Conservation (phyloP, 108 stramenopile species). For the Conticribra guillardii region DNA sequence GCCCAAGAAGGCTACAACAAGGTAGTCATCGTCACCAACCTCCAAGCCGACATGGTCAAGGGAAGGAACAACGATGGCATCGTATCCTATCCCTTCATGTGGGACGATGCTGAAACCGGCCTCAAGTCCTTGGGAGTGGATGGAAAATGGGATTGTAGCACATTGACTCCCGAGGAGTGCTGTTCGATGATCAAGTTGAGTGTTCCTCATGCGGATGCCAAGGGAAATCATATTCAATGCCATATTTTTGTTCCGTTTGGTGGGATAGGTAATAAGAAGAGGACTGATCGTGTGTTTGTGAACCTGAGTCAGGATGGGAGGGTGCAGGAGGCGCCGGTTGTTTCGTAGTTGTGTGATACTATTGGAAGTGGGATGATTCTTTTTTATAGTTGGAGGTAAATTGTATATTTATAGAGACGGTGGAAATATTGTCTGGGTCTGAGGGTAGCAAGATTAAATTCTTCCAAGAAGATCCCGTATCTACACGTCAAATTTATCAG, state of each 20-base stretch:
- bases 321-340: slow-evolving; percentile 8
- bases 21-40: slow-evolving; percentile 28
- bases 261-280: slow-evolving; percentile 19
- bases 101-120: slow-evolving; percentile 15
- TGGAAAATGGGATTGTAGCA: slow-evolving; percentile 24
- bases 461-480: too few relatives aligned
- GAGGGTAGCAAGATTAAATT: too few relatives aligned
- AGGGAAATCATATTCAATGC: slow-evolving; percentile 21
- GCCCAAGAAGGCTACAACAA: slow-evolving; percentile 26
- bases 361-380: too few relatives aligned
- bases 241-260: slow-evolving; percentile 33
- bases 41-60: slow-evolving; percentile 6
- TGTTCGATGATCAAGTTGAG: slow-evolving; percentile 16
- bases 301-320: slow-evolving; percentile 21
- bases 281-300: slow-evolving; percentile 13
- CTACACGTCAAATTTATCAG: too few relatives aligned
- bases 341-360: too few relatives aligned
- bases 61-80: slow-evolving; percentile 24
- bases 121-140: slow-evolving; percentile 11
- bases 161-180: slow-evolving; percentile 12
- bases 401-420: too few relatives aligned
- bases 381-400: too few relatives aligned
- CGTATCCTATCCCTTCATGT: slow-evolving; percentile 23
- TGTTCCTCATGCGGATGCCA: slow-evolving; percentile 13
- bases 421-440: too few relatives aligned